Base-by-base conservation (phyloP, 2,329 filamentous ascomycete species). In the Beauveria sp. region DNA sequence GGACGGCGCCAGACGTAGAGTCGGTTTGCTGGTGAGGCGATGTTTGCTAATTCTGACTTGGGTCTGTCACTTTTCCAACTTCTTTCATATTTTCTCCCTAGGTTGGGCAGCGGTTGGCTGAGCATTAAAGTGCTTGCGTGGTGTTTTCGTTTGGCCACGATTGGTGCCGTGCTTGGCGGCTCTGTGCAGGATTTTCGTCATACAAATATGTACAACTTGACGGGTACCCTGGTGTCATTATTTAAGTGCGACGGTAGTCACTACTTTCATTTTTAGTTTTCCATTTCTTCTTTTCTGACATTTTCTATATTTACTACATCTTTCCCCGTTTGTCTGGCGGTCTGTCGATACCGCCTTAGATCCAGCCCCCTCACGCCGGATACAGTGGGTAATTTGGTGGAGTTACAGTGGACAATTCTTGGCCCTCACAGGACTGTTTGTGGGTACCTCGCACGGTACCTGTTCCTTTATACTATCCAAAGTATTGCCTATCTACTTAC, bases 141-240 rank as follows among this genome's bases (percentile, higher is more conserved):
- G 45, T 24, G 14, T 26, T 26, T 47, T 47, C 12, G 40, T 43
- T 43, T 43, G 40, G 40, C 40, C 18, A n/a, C 40, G 18, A 43
- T n/a, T 43, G 7, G 40, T 1, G 68, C 71, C 4, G 77, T 42
- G 50, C 30, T 38, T 2, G 28, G 54, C 40, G 26, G 40, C 40
- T 38, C 40, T 7, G 18, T 30, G 40, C 42, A 45, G 18, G 40
- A 46, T 45, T 45, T 46, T n/a, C 30, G 18, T 43, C 26, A 5
- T 38, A 14, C 34, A 5, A 5, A 38, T n/a, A 28, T 45, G 53
- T 56, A 22, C 43, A 57, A 57, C 42, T 26, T 20, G 43, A 47
- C n/a, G 28, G 38, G 42, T 16, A 40, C 10, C 18, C 5, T 57
- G 20, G 34, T 40, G 8, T 24, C n/a, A 12, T 14, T 55, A 55